Evolutionary conservation across 208 protist genomes (phyloP).

Genomic region (Acanthamoeba royreba): DNA sequence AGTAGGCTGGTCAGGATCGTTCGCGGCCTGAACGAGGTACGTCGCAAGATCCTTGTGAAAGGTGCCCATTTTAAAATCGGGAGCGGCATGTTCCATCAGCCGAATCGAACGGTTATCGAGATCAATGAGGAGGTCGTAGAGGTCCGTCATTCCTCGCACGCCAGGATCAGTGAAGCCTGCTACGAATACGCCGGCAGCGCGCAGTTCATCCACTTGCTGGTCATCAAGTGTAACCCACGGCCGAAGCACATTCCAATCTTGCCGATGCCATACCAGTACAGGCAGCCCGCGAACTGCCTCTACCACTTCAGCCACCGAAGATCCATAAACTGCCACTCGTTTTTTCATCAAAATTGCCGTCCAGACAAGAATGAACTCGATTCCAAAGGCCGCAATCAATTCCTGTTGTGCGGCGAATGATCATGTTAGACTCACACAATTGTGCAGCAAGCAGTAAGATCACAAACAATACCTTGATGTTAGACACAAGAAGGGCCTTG

Average conservation of each 20-base stretch:
- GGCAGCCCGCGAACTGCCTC: neutral
- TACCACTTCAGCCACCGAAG: neutral
- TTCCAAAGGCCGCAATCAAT: neutral
- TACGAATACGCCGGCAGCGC: neutral
- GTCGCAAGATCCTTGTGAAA: conserved; percentile 43
- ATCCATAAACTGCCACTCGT: neutral
- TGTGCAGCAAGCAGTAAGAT: neutral
- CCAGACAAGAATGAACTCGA: conserved; percentile 20
- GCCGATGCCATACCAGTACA: conserved; percentile 41
- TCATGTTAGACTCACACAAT: neutral
- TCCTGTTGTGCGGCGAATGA: neutral
- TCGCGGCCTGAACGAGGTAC: neutral
- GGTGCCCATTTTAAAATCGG: conserved; percentile 1
- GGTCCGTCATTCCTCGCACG: neutral
- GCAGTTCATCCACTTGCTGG: neutral
- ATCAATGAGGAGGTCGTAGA: conserved; percentile 39
- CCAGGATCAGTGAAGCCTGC: conserved; percentile 31
- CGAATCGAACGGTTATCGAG: neutral
- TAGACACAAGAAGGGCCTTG: neutral
- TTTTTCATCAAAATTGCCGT: conserved; percentile 30
- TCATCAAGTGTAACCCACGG: neutral
- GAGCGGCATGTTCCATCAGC: neutral
- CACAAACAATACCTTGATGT: neutral
- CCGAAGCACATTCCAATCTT: conserved; percentile 31
- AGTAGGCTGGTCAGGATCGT: neutral